Base-by-base conservation (phyloP, 2,329 filamentous ascomycete genomes). In the Botrytis elliptica region DNA sequence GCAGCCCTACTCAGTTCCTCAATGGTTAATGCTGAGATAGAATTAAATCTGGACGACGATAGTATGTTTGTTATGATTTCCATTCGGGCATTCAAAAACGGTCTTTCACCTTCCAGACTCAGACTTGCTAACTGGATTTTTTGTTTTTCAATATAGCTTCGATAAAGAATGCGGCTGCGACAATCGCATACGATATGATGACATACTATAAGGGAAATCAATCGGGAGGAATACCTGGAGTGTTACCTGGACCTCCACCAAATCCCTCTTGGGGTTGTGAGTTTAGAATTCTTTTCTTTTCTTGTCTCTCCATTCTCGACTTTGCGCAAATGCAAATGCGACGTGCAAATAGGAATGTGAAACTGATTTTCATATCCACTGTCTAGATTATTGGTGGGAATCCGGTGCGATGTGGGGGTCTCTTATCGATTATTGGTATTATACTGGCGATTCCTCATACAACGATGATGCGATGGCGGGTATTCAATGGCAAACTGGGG, bases 401-500 rank as follows among this genome's bases (percentile, higher is more conserved):
- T 86, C 87, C n/a, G 88, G 88, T 66, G 87, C 87, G 55, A 88
- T 89, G 87, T 88, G 88, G 79, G 88, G 87, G 74, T 85, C 85
- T 18, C 81, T 90, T 78, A 85, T 91, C 46, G 87, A 90, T 76
- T 90, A 90, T 77, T 90, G 88, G 88, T 86, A 86, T 78, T 89
- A 88, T 79, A 90, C 88, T 1, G 87, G 86, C 55, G 88, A 90
- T 77, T 81, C 82, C 33, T 84, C 86, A 46, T 90, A 88, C 81
- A 90, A 90, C 76, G 83, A 85, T 49, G 83, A 87, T 55, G 82
- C 85, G 25, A 85, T 83, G 44, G 83, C 86, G 71, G 89, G 87
- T 46, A 85, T 91, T 83, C 82, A 89, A 78, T 87, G 85, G 79
- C 89, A 91, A 81, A 85, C 87, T 70, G 89, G 88, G 62, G 81